These are phyloP conservation scores for Podospora pseudoanserina DNA, from an alignment of 495 filamentous ascomycete genomes.

Conservation along the genomic window DNA sequence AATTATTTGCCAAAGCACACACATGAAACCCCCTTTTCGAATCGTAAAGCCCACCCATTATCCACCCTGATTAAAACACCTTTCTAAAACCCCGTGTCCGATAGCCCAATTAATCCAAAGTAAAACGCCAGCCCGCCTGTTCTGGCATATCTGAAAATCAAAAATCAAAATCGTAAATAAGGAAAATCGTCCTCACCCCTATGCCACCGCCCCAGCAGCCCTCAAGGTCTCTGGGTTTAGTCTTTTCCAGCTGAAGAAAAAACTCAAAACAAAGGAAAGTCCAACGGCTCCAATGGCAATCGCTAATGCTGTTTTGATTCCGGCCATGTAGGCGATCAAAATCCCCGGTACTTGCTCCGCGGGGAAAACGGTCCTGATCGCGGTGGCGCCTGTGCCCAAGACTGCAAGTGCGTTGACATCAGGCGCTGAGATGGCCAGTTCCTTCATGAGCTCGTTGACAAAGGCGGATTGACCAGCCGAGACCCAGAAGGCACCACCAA, in stretches of 20 bases:
- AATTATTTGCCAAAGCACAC: background rate
- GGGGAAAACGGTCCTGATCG: conserved; percentile 38
- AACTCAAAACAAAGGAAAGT: conserved; percentile 20
- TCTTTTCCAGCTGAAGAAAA: conserved; percentile 26
- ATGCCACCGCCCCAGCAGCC: conserved; percentile 18
- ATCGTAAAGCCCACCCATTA: background rate
- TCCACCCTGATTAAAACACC: background rate
- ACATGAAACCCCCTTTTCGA: background rate
- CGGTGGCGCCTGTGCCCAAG: conserved; percentile 38
- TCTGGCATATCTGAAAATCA: background rate
- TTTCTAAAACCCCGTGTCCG: background rate
- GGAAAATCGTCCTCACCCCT: background rate
- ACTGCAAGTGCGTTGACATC: conserved; percentile 40
- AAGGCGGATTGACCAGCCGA: conserved; percentile 49
- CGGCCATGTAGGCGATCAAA: conserved; percentile 56
- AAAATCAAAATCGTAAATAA: background rate
- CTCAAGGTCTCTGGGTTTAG: conserved; percentile 25
- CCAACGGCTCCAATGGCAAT: conserved; percentile 38
- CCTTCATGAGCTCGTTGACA: conserved; percentile 39
- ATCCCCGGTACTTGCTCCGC: conserved; percentile 46
- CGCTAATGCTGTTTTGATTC: conserved; percentile 47
- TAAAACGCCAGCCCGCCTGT: background rate
- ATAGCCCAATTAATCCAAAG: background rate
- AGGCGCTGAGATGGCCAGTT: conserved; percentile 37
- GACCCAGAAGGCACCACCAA: conserved; percentile 48